These are phyloP conservation scores for Chrysoporthe puriensis DNA, from an alignment of 2,329 filamentous ascomycete species.

Conservation along the genomic window DNA sequence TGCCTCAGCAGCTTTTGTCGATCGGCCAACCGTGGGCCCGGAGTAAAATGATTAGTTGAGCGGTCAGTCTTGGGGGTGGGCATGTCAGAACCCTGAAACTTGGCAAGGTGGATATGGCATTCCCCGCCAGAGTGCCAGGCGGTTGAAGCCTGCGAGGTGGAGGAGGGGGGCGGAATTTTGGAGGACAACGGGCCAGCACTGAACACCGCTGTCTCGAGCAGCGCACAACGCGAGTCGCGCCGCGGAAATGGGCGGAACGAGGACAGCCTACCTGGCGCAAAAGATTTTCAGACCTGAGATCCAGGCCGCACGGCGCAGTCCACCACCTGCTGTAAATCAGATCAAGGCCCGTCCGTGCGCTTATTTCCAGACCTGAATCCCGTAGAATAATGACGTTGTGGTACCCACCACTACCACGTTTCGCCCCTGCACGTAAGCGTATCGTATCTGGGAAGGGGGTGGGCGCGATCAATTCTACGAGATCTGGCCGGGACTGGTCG, in stretches of 20 bases:
- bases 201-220: neutral
- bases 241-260: no score
- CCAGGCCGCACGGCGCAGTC: neutral
- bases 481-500: neutral
- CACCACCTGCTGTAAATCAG: neutral
- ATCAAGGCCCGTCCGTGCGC: neutral
- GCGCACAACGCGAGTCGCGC: neutral
- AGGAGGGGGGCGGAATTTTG: neutral
- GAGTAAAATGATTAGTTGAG: conserved; percentile 4
- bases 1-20: neutral
- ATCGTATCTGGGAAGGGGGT: neutral
- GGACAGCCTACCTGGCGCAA: no score
- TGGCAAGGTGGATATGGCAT: neutral
- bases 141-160: neutral
- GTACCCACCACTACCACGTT: conserved; percentile 1
- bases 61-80: neutral
- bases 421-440: neutral
- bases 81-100: neutral
- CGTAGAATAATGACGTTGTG: conserved; percentile 1
- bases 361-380: neutral
- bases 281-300: neutral
- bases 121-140: neutral
- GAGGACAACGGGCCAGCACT: no score
- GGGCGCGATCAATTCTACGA: neutral
- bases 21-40: neutral